These are phyloP conservation scores for Hortaea sp. DNA, from an alignment of 2,329 filamentous ascomycete species.

Conservation along the genomic window DNA sequence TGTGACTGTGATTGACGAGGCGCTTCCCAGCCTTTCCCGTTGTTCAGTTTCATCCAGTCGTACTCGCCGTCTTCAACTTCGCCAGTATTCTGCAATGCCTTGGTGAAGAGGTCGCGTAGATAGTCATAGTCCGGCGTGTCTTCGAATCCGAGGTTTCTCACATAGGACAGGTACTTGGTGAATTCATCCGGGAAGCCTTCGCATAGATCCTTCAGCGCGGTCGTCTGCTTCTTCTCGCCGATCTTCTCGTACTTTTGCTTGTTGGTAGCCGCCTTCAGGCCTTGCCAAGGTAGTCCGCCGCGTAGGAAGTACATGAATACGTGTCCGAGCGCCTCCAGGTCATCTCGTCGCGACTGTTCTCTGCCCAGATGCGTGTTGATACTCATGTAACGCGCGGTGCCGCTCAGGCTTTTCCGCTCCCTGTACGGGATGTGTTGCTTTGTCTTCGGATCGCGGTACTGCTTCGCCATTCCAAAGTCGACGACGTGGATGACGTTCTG, in stretches of 20 bases:
- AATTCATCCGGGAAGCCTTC: slow-evolving; percentile 97
- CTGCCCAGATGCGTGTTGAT: slow-evolving; percentile 98
- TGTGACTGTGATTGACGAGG: slow-evolving; percentile 65
- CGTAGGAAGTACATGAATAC: slow-evolving; percentile 62
- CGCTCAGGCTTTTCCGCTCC: slow-evolving; percentile 91
- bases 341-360: slow-evolving; percentile 91
- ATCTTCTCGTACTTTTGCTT: slow-evolving; percentile 99
- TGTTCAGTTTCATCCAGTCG: slow-evolving; percentile 98
- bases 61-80: slow-evolving; percentile 97
- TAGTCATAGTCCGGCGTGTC: slow-evolving; percentile 98
- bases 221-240: slow-evolving; percentile 99
- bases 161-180: slow-evolving; percentile 93
- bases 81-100: slow-evolving; percentile 85
- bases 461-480: slow-evolving; percentile 99
- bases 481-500: slow-evolving; percentile 97
- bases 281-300: slow-evolving; percentile 58
- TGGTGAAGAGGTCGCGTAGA: slow-evolving; percentile 88
- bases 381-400: slow-evolving; percentile 97
- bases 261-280: slow-evolving; percentile 56
- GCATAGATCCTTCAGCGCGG: slow-evolving; percentile 90
- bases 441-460: slow-evolving; percentile 96
- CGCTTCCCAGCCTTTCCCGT: slow-evolving; percentile 84
- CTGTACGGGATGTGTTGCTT: slow-evolving; percentile 98
- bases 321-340: slow-evolving; percentile 73
- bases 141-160: slow-evolving; percentile 95